Conservation (phyloP, 2,329 filamentous ascomycete species). For the Aureobasidium musti region DNA sequence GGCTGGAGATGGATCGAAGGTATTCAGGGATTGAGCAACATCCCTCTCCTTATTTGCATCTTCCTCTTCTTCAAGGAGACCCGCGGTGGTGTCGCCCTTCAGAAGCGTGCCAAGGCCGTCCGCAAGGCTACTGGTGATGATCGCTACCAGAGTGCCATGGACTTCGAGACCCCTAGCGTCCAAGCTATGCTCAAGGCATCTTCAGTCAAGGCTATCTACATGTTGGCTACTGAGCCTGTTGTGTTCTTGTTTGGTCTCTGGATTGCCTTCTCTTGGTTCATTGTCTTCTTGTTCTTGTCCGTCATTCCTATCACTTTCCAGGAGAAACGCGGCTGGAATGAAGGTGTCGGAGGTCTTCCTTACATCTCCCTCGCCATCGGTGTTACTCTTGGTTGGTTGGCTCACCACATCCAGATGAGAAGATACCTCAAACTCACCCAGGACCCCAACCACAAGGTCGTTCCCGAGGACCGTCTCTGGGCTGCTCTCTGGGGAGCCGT, state of each 20-base stretch:
- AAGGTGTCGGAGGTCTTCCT: slow-evolving; percentile 53
- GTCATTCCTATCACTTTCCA: slow-evolving; percentile 55
- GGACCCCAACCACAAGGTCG: slow-evolving; percentile 41
- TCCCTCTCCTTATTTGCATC: slow-evolving; percentile 51
- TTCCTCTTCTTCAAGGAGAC: slow-evolving; percentile 52
- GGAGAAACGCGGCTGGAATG: slow-evolving; percentile 56
- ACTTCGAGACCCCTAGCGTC: slow-evolving; percentile 54
- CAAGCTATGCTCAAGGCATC: slow-evolving; percentile 52
- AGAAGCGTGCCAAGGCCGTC: slow-evolving; percentile 53
- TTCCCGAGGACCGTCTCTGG: slow-evolving; percentile 52
- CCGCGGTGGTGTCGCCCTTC: slow-evolving; percentile 51
- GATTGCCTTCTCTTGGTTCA: slow-evolving; percentile 57
- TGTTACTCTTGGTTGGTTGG: slow-evolving; percentile 50
- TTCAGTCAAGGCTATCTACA: slow-evolving; percentile 55
- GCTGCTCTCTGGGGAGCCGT: slow-evolving; percentile 53
- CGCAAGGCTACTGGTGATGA: slow-evolving; percentile 53
- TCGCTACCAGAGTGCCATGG: slow-evolving; percentile 54
- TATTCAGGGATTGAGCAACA: slow-evolving; percentile 55
- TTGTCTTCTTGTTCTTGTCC: slow-evolving; percentile 57
- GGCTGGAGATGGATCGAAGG: slow-evolving; percentile 60
- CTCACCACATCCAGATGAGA: slow-evolving; percentile 55
- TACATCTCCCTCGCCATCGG: slow-evolving; percentile 56
- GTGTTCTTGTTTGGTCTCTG: slow-evolving; percentile 55
- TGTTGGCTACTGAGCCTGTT: slow-evolving; percentile 54
- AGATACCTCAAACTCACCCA: slow-evolving; percentile 51